Base-by-base conservation (phyloP, 2,329 filamentous ascomycete species). In the Thelonectria rubi region DNA sequence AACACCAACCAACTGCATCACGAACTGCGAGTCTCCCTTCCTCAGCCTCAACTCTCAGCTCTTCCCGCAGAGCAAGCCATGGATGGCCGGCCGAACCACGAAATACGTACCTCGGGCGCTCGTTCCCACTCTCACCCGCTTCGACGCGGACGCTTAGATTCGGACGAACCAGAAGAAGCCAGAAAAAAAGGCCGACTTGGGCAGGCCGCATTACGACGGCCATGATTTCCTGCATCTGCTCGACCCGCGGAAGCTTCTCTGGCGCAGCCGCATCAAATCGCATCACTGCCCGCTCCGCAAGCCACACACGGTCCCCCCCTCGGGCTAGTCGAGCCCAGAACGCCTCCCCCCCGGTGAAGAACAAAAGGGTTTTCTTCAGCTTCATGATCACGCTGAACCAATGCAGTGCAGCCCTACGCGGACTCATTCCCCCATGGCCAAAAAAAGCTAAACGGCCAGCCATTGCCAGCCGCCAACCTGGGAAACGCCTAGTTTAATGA, bases 161-260 rank as follows among this genome's bases (percentile, higher is more conserved):
- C 47, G 47, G 52, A 24, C 26, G 50, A 48, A 59, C 26, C 51
- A 43, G 30, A 20, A 32, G 15, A 30, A 30, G 5, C 26, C 26
- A 30, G 26, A 30, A 30, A 30, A 30, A 30, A 30, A 30, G 26
- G 26, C 26, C 26, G 26, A 30, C 46, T 43, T 60, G 40, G 55
- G 47, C 52, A 52, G 58, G 57, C 51, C 45, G 57, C 46, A 46
- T 42, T 50, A 56, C 45, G 21, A 52, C 42, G 47, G 47, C 47
- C 52, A 50, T 24, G 26, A 30, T 39, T 18, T 30, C 26, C 40
- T 21, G 24, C 34, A 32, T 21, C 24, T 55, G 50, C 50, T 59
- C 54, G n/a, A 48, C 46, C 50, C 37, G 42, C 46, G 10, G 12
- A 21, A 46, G 50, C 18, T 50, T 39, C 26, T 46, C 32, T 46